Base-by-base conservation (phyloP, 1,284 basidiomycete species). In the Marasmius tenuissimus region DNA sequence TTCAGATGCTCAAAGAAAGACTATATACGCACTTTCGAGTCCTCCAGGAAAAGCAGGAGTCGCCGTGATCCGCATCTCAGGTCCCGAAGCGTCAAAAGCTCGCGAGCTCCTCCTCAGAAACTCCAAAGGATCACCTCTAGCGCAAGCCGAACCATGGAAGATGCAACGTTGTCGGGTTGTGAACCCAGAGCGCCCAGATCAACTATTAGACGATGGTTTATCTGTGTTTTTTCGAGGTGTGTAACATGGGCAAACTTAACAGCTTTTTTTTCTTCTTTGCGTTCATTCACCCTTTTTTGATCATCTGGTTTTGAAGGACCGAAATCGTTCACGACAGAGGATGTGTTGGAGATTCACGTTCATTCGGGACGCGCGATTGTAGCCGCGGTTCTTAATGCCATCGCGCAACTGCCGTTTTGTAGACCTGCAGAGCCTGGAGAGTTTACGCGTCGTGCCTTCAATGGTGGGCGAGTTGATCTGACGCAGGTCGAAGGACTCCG, bases 301-400 rank as follows among this genome's bases (percentile, higher is more conserved):
- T 61, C 10, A 45, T n/a, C 33, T 37, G 11, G 9, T 27, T 52
- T 42, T 39, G 27, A 65, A 91, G 89, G 79, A 2, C 90, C 86
- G 1, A 84, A 78, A 65, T 95, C 92, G 1, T 95, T 91, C 69
- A 96, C 94, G 0, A 88, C 88, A 0, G 88, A 94, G 70, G 87
- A 91, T 51, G 87, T 89, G n/a, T 70, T 97, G 6, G 94, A 97
- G 71, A 74, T 97, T 39, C 94, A 97, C 72, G 77, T 93, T 34
- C 94, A 97, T 71, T 95, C 93, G n/a, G 92, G 93, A 0, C 81
- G 87, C 6, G 92, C 94, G 0, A 82, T 95, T 39, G 81, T 94
- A 63, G 75, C 86, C 2, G 85, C 91, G 3, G 77, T 93, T 10
- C 81, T 96, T 20, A 69, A 73, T 3, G 85, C 90, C 1, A 77